phyloP scores from a whole-genome alignment of 2,329 filamentous ascomycete species.

The Coccinonectria pachysandricola region DNA sequence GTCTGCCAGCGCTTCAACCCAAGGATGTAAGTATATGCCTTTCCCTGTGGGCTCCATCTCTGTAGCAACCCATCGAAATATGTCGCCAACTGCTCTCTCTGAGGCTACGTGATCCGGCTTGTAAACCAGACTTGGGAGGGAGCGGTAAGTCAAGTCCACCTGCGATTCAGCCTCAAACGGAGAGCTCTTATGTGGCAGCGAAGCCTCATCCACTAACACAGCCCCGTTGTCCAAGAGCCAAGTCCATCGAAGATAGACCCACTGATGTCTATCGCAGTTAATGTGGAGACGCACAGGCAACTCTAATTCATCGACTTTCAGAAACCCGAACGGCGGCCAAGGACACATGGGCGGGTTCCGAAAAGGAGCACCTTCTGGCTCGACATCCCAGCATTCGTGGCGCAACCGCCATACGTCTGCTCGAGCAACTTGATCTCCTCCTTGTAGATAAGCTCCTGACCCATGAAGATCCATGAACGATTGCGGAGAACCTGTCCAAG shows the following conservation, averaged over 20 bases:
- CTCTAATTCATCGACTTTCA: conserved; percentile 2
- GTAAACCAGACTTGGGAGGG: conserved; percentile 1
- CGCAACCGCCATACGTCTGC: conserved; percentile 5
- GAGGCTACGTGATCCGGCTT: conserved; percentile 2
- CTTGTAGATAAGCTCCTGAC: too few relatives aligned
- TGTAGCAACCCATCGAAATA: conserved; percentile 4
- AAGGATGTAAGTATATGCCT: conserved; percentile 2
- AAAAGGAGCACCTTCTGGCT: conserved; percentile 3
- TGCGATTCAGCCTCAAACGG: conserved; percentile 1
- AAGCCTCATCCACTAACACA: not conserved
- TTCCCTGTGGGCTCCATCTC: conserved; percentile 3
- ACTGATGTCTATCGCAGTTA: conserved; percentile 2
- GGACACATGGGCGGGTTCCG: conserved; percentile 3
- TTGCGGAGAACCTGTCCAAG: conserved; percentile 3
- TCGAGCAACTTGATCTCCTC: conserved; percentile 2
- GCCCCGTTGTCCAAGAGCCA: conserved; percentile 2
- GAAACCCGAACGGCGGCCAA: conserved; percentile 2
- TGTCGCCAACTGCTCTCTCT: conserved; percentile 2
- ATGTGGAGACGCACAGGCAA: conserved; percentile 2
- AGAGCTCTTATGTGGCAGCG: not conserved
- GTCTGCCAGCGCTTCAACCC: conserved; percentile 3
- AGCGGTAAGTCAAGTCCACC: not conserved
- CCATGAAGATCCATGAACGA: conserved; percentile 3
- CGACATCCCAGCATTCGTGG: conserved; percentile 4
- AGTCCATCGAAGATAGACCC: conserved; percentile 4